Conservation (phyloP, 1,139 yeast genomes). For the Kodamaea alishanica region DNA sequence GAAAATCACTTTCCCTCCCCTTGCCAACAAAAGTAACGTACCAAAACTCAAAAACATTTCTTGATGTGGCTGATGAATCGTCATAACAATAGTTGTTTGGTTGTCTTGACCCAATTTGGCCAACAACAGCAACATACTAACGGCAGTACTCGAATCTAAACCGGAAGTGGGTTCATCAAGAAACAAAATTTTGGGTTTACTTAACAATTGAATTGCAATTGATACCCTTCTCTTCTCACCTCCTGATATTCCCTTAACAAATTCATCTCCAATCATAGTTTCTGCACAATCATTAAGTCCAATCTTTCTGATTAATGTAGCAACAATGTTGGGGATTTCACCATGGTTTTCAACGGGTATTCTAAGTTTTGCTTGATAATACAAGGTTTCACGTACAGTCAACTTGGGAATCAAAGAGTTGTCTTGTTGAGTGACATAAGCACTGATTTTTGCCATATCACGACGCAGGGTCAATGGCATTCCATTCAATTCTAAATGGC, state of each 20-base stretch:
- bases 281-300: conserved; percentile 26
- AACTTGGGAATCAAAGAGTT: conserved; percentile 21
- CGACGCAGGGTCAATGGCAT: conserved; percentile 13
- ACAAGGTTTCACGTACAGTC: conserved; percentile 25
- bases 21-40: conserved; percentile 21
- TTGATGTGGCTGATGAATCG: conserved; percentile 25
- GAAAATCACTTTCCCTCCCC: conserved; percentile 22
- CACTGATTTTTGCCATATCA: conserved; percentile 18
- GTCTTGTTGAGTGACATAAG: conserved; percentile 25
- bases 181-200: conserved; percentile 23
- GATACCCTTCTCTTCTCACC: conserved; percentile 27
- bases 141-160: conserved; percentile 22
- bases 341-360: conserved; percentile 18
- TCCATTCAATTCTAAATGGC: conserved; percentile 15
- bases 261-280: conserved; percentile 20
- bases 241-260: conserved; percentile 24
- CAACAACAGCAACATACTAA: conserved; percentile 17
- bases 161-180: conserved; percentile 28
- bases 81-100: conserved; percentile 22
- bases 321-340: conserved; percentile 16
- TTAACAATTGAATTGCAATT: conserved; percentile 23
- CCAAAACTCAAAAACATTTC: conserved; percentile 21
- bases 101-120: conserved; percentile 14
- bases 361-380: conserved; percentile 23
- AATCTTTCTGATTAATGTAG: conserved; percentile 17